These are phyloP conservation scores for Neurospora sp. DNA, from an alignment of 495 filamentous ascomycete species.

Conservation along the genomic window DNA sequence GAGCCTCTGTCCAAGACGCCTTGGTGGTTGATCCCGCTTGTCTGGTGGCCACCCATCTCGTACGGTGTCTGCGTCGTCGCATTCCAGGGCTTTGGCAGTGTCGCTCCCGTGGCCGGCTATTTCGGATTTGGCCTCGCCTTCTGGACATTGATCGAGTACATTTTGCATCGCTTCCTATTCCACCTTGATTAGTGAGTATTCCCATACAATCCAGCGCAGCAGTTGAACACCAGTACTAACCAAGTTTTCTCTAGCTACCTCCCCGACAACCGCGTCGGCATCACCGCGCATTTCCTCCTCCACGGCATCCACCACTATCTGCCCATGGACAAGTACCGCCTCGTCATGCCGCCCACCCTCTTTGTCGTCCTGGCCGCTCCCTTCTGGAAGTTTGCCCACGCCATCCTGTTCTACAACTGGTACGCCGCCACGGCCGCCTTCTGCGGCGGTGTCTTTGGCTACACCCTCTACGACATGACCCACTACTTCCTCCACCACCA, in stretches of 20 bases:
- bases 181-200: slow-evolving; percentile 75
- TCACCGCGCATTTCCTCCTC: slow-evolving; percentile 86
- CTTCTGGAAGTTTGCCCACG: slow-evolving; percentile 88
- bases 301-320: slow-evolving; percentile 98
- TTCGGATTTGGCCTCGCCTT: slow-evolving; percentile 58
- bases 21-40: slow-evolving; percentile 76
- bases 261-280: slow-evolving; percentile 81
- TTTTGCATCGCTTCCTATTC: slow-evolving; percentile 85
- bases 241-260: slow-evolving; percentile 49
- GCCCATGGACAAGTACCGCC: slow-evolving; percentile 92
- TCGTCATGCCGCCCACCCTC: slow-evolving; percentile 93
- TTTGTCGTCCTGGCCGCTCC: slow-evolving; percentile 78
- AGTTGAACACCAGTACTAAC: slow-evolving; percentile 9
- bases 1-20: slow-evolving; percentile 90
- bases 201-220: neutral
- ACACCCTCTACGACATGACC: slow-evolving; percentile 91
- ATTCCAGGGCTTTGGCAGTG: slow-evolving; percentile 39
- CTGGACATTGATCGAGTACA: slow-evolving; percentile 90
- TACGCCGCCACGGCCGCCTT: slow-evolving; percentile 63
- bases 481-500: slow-evolving; percentile 99
- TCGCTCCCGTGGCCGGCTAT: slow-evolving; percentile 37
- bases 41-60: slow-evolving; percentile 77
- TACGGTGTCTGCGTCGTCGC: slow-evolving; percentile 71
- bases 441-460: slow-evolving; percentile 90
- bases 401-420: slow-evolving; percentile 80